Base-by-base conservation (phyloP, 768 basidiomycete species). In the Paxillus involutus region DNA sequence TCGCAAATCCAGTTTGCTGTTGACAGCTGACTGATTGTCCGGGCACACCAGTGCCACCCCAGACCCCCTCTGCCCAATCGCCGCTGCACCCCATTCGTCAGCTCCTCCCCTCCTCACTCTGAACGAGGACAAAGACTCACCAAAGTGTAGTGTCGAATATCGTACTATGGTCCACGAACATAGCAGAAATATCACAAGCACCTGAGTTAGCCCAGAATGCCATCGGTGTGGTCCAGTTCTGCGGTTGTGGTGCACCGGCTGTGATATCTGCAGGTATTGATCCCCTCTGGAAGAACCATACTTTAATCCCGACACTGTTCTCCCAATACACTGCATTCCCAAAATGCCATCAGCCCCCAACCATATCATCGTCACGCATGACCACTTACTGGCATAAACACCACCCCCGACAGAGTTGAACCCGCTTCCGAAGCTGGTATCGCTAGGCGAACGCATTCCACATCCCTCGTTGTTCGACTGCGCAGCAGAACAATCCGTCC, bases 141-240 rank as follows among this genome's bases (percentile, higher is more conserved):
- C 91, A 92, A 48, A 94, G 75, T 17, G 92, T 93, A 35, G 89
- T 94, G 66, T 94, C 88, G 61, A 95, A 91, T 63, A 94, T 91
- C 35, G 78, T 82, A 41, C 79, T 80, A 66, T 96, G 89, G 51
- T 85, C 73, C 56, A 79, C 78, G 75, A 96, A 96, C 77, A 81
- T 94, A 60, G 81, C 69, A 75, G 82, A 87, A 17, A 92, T 89
- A 64, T 86, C 75, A 69, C 94, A 97, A 30, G 74, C 69, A 33
- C 77, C 73, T 7, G 91, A 82, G 39, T 69, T 67, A 1, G 92
- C 84, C 87, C 90, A 96, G 64, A 77, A 78, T 14, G 91, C 95
- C 70, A 83, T 77, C 6, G 94, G 88, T 6, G 72, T 67, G 41
- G 91, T 86, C 94, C 94, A 98, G 17, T 56, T 71, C 33, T 78